A percentile compares a stretch with the other conserved stretches of the same genome.
phyloP scores from a whole-genome alignment of 164 flowering plant species.

The Vitis cinerea region DNA sequence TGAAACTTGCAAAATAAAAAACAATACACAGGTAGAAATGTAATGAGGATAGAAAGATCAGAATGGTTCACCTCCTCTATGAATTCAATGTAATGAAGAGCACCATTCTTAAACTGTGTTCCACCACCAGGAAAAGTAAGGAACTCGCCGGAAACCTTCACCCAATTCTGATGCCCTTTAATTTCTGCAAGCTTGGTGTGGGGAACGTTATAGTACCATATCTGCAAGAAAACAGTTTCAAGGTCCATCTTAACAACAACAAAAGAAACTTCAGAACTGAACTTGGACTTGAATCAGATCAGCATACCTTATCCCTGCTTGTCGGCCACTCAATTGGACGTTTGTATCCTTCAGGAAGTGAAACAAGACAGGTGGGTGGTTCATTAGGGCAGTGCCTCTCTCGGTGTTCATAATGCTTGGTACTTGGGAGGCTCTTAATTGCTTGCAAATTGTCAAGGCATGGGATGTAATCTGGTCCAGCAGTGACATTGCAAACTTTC shows the following conservation, averaged over 20 bases:
- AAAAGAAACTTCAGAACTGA: background rate
- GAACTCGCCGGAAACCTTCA: slow-evolving; percentile 81
- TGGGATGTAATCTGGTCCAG: slow-evolving; percentile 92
- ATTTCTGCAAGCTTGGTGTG: slow-evolving; percentile 80
- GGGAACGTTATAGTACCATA: slow-evolving; percentile 93
- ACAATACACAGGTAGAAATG: background rate
- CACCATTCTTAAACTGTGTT: slow-evolving; percentile 95
- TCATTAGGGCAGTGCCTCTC: slow-evolving; percentile 94
- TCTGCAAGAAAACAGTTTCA: slow-evolving; percentile 45
- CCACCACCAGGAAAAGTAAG: slow-evolving; percentile 99
- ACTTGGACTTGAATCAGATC: background rate
- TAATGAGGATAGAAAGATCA: background rate
- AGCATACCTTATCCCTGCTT: slow-evolving; percentile 88
- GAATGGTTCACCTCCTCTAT: slow-evolving; percentile 56
- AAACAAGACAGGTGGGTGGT: slow-evolving; percentile 88
- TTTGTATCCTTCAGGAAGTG: slow-evolving; percentile 82
- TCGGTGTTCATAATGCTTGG: slow-evolving; percentile 95
- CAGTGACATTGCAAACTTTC: slow-evolving; percentile 82
- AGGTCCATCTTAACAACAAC: background rate
- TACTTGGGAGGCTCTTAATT: slow-evolving; percentile 60
- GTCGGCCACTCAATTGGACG: slow-evolving; percentile 81
- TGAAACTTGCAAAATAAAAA: too few species aligned
- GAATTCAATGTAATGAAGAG: slow-evolving; percentile 89
- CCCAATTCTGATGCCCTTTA: slow-evolving; percentile 99
- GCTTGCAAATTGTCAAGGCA: slow-evolving; percentile 91